A percentile compares a stretch with the other conserved stretches of the same genome.
Conservation (phyloP, 2,329 filamentous ascomycete genomes). For the Aureobasidium sp. region DNA sequence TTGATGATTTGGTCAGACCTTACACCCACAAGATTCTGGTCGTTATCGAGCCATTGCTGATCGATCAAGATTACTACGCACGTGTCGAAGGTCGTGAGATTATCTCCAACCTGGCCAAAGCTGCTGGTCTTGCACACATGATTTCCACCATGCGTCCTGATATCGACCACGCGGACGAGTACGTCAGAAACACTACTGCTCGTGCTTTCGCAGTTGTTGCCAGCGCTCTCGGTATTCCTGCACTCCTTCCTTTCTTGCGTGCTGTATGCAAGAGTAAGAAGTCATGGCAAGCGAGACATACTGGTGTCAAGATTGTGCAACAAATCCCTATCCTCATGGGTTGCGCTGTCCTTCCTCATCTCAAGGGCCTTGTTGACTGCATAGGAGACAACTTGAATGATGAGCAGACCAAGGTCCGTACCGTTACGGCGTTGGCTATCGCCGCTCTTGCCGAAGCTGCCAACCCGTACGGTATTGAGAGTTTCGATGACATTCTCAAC, state of each 20-base stretch:
- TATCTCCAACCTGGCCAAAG: conserved; percentile 95
- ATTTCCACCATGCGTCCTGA: conserved; percentile 98
- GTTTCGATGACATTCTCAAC: conserved; percentile 95
- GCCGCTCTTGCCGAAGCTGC: conserved; percentile 92
- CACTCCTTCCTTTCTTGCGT: conserved; percentile 85
- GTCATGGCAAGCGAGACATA: conserved; percentile 96
- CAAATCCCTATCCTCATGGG: conserved; percentile 99
- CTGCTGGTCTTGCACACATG: conserved; percentile 94
- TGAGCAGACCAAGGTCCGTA: conserved; percentile 95
- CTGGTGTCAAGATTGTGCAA: conserved; percentile 97
- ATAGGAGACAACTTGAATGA: conserved; percentile 94
- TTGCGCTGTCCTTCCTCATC: conserved; percentile 86
- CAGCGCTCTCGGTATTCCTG: conserved; percentile 89
- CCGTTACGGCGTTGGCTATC: conserved; percentile 89
- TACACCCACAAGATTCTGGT: conserved; percentile 98
- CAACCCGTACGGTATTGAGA: conserved; percentile 97
- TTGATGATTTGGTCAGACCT: conserved; percentile 90
- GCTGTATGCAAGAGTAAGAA: conserved; percentile 98
- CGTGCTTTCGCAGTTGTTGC: conserved; percentile 95
- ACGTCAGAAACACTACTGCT: conserved; percentile 95
- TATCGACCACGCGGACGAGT: conserved; percentile 97
- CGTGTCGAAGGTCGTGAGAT: conserved; percentile 97
- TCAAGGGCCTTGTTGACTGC: conserved; percentile 93
- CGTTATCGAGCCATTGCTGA: conserved; percentile 96
- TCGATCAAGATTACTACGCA: conserved; percentile 98